A percentile compares a stretch with the other conserved stretches of the same genome.
Evolutionary conservation across 768 basidiomycete species (phyloP).

Genomic region (Boletus rubropictus): DNA sequence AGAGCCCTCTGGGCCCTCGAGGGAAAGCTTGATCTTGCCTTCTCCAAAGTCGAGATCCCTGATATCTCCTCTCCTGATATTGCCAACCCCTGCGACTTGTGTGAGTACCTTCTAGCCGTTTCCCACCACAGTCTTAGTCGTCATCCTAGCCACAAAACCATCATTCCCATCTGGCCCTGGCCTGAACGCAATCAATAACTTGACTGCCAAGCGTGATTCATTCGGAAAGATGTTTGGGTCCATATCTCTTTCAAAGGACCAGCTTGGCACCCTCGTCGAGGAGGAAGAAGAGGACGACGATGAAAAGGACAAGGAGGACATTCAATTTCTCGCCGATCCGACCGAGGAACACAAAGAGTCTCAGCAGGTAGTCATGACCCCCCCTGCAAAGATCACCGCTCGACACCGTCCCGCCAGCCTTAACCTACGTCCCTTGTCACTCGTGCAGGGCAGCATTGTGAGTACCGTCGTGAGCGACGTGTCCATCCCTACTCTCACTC

Average conservation of each 20-base stretch:
- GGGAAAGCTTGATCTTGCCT: conserved; percentile 68
- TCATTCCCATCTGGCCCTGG: conserved; percentile 49
- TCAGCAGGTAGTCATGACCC: conserved; percentile 24
- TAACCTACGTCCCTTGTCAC: conserved; percentile 66
- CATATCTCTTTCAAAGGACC: conserved; percentile 65
- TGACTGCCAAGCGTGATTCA: conserved; percentile 71
- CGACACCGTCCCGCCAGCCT: conserved; percentile 64
- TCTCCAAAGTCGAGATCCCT: conserved; percentile 78
- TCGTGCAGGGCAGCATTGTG: conserved; percentile 50
- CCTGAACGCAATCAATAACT: conserved; percentile 34
- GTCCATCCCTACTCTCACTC: conserved; percentile 52
- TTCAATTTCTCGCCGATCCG: conserved; percentile 13
- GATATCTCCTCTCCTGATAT: conserved; percentile 59
- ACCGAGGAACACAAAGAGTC: conserved; percentile 8
- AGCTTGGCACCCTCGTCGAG: conserved; percentile 72
- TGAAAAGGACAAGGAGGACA: conserved; percentile 52
- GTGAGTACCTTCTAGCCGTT: conserved; percentile 39
- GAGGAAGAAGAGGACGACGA: conserved; percentile 89
- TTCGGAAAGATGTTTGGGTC: conserved; percentile 62
- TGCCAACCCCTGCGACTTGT: conserved; percentile 58
- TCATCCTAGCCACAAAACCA: conserved; percentile 49
- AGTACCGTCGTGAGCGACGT: conserved; percentile 33
- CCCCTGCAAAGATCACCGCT: conserved; percentile 35
- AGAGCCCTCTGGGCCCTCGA: conserved; percentile 84
- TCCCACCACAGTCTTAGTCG: not conserved